phyloP scores from a whole-genome alignment of 306 rosid species.

The Parietaria judaica region DNA sequence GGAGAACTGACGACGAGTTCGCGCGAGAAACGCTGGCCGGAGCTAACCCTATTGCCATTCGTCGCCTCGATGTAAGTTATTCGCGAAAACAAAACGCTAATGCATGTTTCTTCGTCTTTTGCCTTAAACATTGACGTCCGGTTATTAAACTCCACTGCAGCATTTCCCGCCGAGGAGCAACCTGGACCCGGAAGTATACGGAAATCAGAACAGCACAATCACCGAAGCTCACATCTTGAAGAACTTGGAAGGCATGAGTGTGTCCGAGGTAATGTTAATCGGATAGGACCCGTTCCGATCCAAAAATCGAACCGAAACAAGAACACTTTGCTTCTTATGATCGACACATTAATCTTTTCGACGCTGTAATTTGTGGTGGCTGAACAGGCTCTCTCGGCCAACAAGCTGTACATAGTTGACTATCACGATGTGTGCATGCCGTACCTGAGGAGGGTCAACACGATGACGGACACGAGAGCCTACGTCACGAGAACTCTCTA shows the following conservation, averaged over 20 bases:
- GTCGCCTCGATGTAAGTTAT: slow-evolving; percentile 43
- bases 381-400: slow-evolving; percentile 42
- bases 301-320: too few relatives aligned
- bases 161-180: slow-evolving; percentile 64
- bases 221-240: slow-evolving; percentile 32
- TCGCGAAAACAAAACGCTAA: background rate
- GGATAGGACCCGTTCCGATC: background rate
- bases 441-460: slow-evolving; percentile 44
- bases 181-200: slow-evolving; percentile 40
- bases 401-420: slow-evolving; percentile 50
- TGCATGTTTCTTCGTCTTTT: background rate
- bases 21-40: slow-evolving; percentile 69
- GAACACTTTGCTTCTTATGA: background rate
- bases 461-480: slow-evolving; percentile 29
- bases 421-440: slow-evolving; percentile 52
- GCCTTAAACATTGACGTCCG: background rate
- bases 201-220: slow-evolving; percentile 46
- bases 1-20: slow-evolving; percentile 78
- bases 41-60: slow-evolving; percentile 50
- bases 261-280: slow-evolving; percentile 1
- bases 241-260: slow-evolving; percentile 34
- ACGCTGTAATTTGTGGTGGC: background rate
- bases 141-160: slow-evolving; percentile 20
- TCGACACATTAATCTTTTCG: too few relatives aligned
- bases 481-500: slow-evolving; percentile 54